Evolutionary conservation across 2,329 filamentous ascomycete genomes (phyloP).

Genomic region (Scytalidium sp.): DNA sequence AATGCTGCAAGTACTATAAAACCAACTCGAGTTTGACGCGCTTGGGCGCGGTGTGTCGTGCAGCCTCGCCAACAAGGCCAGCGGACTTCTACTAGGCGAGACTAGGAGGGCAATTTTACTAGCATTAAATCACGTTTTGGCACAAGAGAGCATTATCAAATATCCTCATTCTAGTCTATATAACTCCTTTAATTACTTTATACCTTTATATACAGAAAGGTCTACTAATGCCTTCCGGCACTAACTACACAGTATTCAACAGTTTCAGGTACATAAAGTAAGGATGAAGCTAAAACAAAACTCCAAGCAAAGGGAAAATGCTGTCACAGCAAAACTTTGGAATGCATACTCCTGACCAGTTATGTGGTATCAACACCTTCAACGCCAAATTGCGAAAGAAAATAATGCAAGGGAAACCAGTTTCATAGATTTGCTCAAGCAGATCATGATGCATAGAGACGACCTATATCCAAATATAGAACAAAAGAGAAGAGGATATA

Average conservation of each 20-base stretch:
- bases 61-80: slow-evolving; percentile 10
- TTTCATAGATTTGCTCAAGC: slow-evolving; percentile 47
- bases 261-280: background rate
- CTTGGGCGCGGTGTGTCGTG: background rate
- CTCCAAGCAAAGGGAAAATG: background rate
- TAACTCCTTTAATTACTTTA: background rate
- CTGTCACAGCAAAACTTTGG: background rate
- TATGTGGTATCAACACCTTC: slow-evolving; percentile 13
- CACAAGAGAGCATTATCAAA: background rate
- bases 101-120: too few relatives aligned
- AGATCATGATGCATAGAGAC: slow-evolving; percentile 42
- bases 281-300: background rate
- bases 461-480: slow-evolving; percentile 33
- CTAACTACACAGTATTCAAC: background rate
- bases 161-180: background rate
- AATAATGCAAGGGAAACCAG: slow-evolving; percentile 20
- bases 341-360: background rate
- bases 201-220: slow-evolving; percentile 21
- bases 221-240: slow-evolving; percentile 4
- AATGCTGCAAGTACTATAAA: background rate
- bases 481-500: slow-evolving; percentile 32
- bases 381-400: slow-evolving; percentile 26
- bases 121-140: background rate
- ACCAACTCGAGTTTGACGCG: background rate
- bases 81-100: background rate